Conservation (phyloP, 2,329 filamentous ascomycete species). For the Fusarium poae region DNA sequence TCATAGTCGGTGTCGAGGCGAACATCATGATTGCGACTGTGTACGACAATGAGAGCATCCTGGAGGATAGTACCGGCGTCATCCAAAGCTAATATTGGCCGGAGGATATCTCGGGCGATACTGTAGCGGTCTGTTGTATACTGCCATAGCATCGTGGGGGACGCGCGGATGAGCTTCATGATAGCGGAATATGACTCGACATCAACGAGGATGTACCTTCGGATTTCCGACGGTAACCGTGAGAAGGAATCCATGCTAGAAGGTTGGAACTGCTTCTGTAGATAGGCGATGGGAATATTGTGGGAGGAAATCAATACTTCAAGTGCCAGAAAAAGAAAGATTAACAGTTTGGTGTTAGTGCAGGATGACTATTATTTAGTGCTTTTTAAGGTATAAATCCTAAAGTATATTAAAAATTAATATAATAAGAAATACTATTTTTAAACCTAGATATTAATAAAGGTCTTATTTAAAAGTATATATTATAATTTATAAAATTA, state of each 20-base stretch:
- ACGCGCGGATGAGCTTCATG: constrained; percentile 1
- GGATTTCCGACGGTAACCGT: not conserved
- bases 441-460: too few relatives aligned
- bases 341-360: too few relatives aligned
- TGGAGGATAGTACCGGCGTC: not conserved
- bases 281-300: not conserved
- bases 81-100: not conserved
- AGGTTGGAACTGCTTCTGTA: fast-evolving
- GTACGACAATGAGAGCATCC: not conserved
- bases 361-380: too few relatives aligned
- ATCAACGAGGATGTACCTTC: not conserved
- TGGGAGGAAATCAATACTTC: not conserved
- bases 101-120: not conserved
- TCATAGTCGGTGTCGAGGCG: not conserved
- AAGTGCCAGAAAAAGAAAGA: not conserved
- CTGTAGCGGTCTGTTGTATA: not conserved
- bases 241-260: not conserved
- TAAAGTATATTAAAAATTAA: too few relatives aligned
- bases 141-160: constrained; percentile 11
- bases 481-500: too few relatives aligned
- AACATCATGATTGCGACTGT: not conserved
- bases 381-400: too few relatives aligned
- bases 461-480: too few relatives aligned
- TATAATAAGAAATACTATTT: too few relatives aligned
- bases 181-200: constrained; percentile 11